Percentiles rank a stretch among this genome's conserved stretches.
Evolutionary conservation across 192 early-diverging fungal genomes (phyloP).

Genomic region (Coemansia sp.): DNA sequence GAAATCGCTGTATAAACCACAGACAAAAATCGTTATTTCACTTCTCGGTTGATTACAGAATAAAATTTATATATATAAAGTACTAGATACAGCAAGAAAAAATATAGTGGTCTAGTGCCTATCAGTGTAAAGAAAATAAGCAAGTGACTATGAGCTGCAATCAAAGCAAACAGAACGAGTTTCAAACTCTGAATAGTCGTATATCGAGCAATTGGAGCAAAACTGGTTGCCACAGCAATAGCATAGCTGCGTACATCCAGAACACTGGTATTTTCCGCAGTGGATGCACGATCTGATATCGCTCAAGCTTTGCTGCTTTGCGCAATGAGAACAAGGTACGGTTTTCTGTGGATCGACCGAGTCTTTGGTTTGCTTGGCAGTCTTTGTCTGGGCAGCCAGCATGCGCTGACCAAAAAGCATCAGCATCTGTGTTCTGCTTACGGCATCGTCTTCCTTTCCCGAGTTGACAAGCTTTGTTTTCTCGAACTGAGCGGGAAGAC

Average conservation of each 20-base stretch:
- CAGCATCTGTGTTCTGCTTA: constrained; percentile 40
- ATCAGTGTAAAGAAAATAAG: background rate
- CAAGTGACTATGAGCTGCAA: constrained; percentile 24
- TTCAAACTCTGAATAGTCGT: constrained; percentile 47
- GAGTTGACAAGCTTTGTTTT: constrained; percentile 30
- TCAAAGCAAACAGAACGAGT: constrained; percentile 50
- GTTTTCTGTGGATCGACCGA: background rate
- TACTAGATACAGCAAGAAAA: background rate
- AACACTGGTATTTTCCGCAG: constrained; percentile 32
- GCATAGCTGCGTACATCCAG: constrained; percentile 31
- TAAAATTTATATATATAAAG: too few relatives aligned
- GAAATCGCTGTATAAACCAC: constrained; percentile 32
- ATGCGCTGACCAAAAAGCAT: constrained; percentile 45
- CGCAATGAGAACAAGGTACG: constrained; percentile 25
- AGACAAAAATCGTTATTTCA: too few relatives aligned
- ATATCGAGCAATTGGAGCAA: constrained; percentile 42
- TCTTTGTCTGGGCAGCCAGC: constrained; percentile 21
- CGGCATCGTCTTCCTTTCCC: constrained; percentile 18
- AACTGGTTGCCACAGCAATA: constrained; percentile 35
- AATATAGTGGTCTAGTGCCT: background rate
- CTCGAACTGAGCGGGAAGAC: background rate
- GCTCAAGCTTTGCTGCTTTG: background rate
- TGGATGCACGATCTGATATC: constrained; percentile 19
- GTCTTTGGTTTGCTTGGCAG: constrained; percentile 1
- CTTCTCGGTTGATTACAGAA: too few relatives aligned